Evolutionary conservation across 2,329 filamentous ascomycete species (phyloP).

Genomic region (Pseudogymnoascus sp.): DNA sequence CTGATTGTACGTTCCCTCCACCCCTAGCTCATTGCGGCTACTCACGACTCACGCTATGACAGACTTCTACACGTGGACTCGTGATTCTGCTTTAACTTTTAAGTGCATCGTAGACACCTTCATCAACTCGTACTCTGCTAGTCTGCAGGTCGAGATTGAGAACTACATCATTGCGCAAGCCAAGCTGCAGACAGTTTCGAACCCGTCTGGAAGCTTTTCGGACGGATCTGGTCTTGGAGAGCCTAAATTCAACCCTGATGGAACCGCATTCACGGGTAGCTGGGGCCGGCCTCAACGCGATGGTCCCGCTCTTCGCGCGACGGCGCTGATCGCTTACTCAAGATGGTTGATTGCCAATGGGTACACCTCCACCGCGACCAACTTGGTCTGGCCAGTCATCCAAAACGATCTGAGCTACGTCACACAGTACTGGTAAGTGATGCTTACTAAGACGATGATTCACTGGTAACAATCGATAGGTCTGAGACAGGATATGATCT

Average conservation of each 20-base stretch:
- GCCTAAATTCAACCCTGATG: slow-evolving; percentile 63
- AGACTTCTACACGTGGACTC: slow-evolving; percentile 76
- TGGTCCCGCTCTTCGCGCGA: slow-evolving; percentile 69
- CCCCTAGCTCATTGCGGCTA: neutral
- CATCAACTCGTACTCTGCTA: slow-evolving; percentile 32
- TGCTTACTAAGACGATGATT: too few relatives aligned
- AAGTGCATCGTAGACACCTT: slow-evolving; percentile 61
- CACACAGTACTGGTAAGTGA: slow-evolving; percentile 58
- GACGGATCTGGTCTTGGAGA: slow-evolving; percentile 53
- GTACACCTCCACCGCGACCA: slow-evolving; percentile 33
- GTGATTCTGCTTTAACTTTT: slow-evolving; percentile 64
- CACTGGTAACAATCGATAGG: too few relatives aligned
- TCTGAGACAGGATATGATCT: slow-evolving; percentile 58
- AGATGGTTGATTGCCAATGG: slow-evolving; percentile 64
- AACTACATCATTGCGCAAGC: slow-evolving; percentile 64
- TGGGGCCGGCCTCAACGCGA: slow-evolving; percentile 79
- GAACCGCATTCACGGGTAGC: slow-evolving; percentile 51
- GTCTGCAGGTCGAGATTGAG: slow-evolving; percentile 39
- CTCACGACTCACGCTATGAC: neutral
- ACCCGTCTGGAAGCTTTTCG: slow-evolving; percentile 40
- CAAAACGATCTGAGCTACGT: slow-evolving; percentile 71
- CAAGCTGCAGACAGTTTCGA: slow-evolving; percentile 46
- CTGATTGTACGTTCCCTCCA: slow-evolving; percentile 41
- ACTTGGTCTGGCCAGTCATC: slow-evolving; percentile 65
- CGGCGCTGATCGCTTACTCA: slow-evolving; percentile 63